A percentile compares a stretch with the other conserved stretches of the same genome.
These are phyloP conservation scores for Globisporangium nagaii DNA, from an alignment of 352 stramenopile species.

Conservation along the genomic window DNA sequence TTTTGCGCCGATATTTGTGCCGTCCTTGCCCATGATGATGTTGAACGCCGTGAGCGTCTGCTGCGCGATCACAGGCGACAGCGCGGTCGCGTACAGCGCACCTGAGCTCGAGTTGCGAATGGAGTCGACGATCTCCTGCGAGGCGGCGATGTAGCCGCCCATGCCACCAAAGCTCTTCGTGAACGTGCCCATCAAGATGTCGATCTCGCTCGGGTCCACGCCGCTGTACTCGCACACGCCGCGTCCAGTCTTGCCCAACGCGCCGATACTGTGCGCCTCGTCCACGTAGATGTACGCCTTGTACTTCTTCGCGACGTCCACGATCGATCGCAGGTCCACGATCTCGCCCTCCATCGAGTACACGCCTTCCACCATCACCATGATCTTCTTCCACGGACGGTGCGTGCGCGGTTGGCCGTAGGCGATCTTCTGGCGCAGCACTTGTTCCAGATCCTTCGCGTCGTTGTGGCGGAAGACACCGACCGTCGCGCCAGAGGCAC, in stretches of 20 bases:
- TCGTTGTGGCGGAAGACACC: conserved; percentile 96
- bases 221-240: conserved; percentile 87
- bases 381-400: conserved; percentile 94
- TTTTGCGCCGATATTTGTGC: conserved; percentile 74
- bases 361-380: conserved; percentile 93
- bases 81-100: not conserved
- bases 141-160: no score
- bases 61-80: conserved; percentile 33
- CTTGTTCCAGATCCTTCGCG: conserved; percentile 79
- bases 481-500: conserved; percentile 83
- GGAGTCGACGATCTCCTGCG: no score
- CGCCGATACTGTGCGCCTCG: conserved; percentile 94
- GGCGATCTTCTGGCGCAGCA: conserved; percentile 51
- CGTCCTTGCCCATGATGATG: conserved; percentile 90
- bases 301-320: conserved; percentile 91
- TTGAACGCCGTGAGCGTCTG: conserved; percentile 35
- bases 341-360: conserved; percentile 97
- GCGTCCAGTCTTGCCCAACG: conserved; percentile 85
- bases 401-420: conserved; percentile 79
- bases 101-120: no score
- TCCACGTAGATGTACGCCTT: conserved; percentile 94
- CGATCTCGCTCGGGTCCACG: conserved; percentile 88
- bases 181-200: conserved; percentile 97
- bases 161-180: conserved; percentile 95
- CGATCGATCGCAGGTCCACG: conserved; percentile 84